Base-by-base conservation (phyloP, 352 stramenopile species). In the Globisporangium radiosum region DNA sequence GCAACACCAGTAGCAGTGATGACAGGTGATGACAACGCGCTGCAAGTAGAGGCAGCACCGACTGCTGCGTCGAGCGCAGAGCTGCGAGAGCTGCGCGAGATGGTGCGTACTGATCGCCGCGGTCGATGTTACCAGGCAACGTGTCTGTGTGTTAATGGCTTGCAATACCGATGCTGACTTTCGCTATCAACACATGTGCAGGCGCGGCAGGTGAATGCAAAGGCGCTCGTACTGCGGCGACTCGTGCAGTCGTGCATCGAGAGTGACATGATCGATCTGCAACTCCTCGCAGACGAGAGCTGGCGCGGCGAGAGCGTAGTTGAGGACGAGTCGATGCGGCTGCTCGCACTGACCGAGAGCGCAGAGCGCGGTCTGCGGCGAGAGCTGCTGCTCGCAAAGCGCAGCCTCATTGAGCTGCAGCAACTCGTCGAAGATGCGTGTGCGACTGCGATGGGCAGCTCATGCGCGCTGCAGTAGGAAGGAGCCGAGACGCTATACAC, bases 391-490 rank as follows among this genome's bases (percentile, higher is more conserved):
- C 59, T 54, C 37, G 17, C 13, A 17, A 54, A 62, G 25, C 51
- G 42, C 25, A 58, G 52, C 48, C 54, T 81, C 8, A 60, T 47
- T 5, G 66, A 75, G 37, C 48, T 84, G 33, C 72, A 76, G 37
- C 57, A 76, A 25, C 44, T 66, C 45, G 62, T 79, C 52, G 75
- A 84, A 58, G 72, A 81, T n/a, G 56, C 56, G n/a, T 73, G 65
- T 14, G 72, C 75, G 56, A 64, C 64, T 9, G 57, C 69, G 17
- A 71, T 79, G 52, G 75, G 72, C 3, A 76, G 60, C 36, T 68
- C 57, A 8, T 84, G 75, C 19, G 72, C 70, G 15, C 60, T 84
- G 51, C 72, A 84, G 52, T 84, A 68, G 54, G 33, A 19, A 25
- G 19, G 19, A 25, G 19, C 19, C 19, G 19, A 25, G 19, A 25